A percentile compares a stretch with the other conserved stretches of the same genome.
Conservation (phyloP, 2,329 filamentous ascomycete species). For the Arthrobotrys musiformis region DNA sequence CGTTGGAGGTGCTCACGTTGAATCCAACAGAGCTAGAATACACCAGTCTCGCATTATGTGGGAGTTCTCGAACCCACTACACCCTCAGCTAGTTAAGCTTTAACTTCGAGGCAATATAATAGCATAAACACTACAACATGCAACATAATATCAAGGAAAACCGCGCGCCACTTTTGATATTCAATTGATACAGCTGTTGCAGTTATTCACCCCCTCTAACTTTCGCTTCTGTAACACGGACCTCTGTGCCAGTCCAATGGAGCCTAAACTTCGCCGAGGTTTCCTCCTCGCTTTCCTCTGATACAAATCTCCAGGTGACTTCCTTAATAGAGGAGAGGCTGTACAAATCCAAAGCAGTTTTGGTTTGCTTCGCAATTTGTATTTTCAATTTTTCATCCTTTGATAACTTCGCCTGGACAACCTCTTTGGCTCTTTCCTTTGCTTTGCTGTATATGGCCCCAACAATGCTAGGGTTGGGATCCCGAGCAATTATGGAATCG, state of each 20-base stretch:
- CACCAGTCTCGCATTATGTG: no score
- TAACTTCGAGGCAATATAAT: neutral
- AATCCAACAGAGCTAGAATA: no score
- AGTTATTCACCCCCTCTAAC: neutral
- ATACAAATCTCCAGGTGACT: conserved; percentile 33
- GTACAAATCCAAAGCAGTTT: neutral
- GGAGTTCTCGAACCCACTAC: no score
- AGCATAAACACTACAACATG: neutral
- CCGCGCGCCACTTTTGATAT: neutral
- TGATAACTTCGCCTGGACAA: conserved; percentile 18
- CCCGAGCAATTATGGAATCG: neutral
- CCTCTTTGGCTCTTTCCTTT: conserved; percentile 35
- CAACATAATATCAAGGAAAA: neutral
- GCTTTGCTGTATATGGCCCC: conserved; percentile 31
- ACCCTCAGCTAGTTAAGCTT: no score
- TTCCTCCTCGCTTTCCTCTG: conserved; percentile 18
- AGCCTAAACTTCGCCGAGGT: neutral
- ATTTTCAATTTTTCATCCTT: conserved; percentile 22
- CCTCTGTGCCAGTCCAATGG: conserved; percentile 13
- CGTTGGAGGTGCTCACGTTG: no score
- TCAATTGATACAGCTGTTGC: no score
- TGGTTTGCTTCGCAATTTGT: conserved; percentile 27
- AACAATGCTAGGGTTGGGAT: neutral
- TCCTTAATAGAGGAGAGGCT: conserved; percentile 8
- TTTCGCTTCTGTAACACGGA: neutral